phyloP scores from a whole-genome alignment of 2,329 filamentous ascomycete genomes.

The Penicillium italicum region DNA sequence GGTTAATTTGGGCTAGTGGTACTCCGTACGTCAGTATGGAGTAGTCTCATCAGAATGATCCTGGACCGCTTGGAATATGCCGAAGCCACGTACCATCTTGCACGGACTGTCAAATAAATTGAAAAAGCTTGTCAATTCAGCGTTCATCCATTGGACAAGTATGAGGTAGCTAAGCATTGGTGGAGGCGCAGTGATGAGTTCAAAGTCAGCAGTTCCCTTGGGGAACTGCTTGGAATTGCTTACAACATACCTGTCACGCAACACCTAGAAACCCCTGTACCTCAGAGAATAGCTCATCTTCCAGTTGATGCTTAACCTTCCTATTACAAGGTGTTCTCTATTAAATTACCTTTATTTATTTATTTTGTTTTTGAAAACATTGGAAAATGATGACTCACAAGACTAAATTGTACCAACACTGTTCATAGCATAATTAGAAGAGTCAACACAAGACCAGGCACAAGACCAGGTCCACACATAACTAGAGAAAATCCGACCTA shows the following conservation, averaged over 20 bases:
- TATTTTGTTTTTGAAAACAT: background rate
- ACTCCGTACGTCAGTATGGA: conserved; percentile 19
- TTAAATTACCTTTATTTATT: background rate
- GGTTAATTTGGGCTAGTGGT: conserved; percentile 51
- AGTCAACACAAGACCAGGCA: background rate
- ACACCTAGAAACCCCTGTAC: background rate
- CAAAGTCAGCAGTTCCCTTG: background rate
- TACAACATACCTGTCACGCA: background rate
- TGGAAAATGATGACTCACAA: background rate
- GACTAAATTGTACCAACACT: background rate
- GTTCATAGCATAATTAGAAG: background rate
- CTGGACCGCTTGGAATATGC: background rate
- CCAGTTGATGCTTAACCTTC: no score
- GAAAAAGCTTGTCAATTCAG: background rate
- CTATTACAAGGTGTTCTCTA: background rate
- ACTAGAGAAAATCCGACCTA: background rate
- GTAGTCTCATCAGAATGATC: background rate
- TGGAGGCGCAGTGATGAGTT: conserved; percentile 6
- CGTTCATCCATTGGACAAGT: conserved; percentile 1
- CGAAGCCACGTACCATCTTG: conserved; percentile 18
- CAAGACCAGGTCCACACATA: background rate
- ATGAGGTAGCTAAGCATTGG: conserved; percentile 9
- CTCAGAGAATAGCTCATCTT: background rate
- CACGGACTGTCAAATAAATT: background rate
- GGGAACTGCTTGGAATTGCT: background rate